phyloP scores from a whole-genome alignment of 2,329 filamentous ascomycete genomes.

The Trichoderma oligosporum region DNA sequence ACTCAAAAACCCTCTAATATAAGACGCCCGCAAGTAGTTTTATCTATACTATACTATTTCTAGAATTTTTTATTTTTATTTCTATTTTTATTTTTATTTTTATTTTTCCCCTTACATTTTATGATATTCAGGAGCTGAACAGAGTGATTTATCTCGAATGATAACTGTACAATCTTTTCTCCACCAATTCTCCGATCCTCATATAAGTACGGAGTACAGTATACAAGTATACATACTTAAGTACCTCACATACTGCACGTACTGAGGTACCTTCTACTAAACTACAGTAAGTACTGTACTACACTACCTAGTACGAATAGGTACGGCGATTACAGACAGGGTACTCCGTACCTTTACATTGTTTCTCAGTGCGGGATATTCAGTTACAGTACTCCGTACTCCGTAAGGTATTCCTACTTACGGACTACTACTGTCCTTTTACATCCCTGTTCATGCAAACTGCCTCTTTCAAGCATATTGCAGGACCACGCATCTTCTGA shows the following conservation, averaged over 20 bases:
- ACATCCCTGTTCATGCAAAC: not conserved
- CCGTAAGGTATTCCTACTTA: not conserved
- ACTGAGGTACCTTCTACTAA: no score
- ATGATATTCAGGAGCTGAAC: not conserved
- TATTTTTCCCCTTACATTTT: not conserved
- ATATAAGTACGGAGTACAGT: not conserved
- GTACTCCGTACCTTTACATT: no score
- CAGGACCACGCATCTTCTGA: not conserved
- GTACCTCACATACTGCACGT: no score
- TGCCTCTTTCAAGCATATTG: not conserved
- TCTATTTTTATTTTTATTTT: no score
- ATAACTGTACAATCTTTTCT: no score
- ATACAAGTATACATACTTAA: not conserved
- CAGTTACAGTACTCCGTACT: not conserved
- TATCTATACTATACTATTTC: no score
- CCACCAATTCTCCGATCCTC: slow-evolving; percentile 8
- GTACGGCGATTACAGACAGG: no score
- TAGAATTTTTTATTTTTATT: no score
- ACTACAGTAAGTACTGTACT: no score
- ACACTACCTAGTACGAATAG: no score
- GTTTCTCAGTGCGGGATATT: not conserved
- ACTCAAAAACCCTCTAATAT: no score
- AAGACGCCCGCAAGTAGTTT: not conserved
- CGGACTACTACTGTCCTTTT: not conserved
- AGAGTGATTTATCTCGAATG: not conserved